phyloP scores from a whole-genome alignment of 331 rosid species.

The Pyracantha coccinea region DNA sequence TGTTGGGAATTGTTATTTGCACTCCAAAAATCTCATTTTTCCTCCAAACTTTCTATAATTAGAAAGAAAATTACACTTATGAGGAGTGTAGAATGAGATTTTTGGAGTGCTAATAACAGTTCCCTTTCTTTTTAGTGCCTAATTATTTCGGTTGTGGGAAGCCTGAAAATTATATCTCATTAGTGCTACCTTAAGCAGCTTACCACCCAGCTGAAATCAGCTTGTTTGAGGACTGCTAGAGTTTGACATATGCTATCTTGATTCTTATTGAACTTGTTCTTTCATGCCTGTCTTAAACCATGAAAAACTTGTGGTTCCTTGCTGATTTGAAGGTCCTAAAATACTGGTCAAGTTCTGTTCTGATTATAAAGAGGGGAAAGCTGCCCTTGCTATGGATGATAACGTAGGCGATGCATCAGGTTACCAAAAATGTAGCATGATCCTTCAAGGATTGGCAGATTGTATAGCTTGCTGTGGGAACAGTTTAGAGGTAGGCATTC shows the following conservation, averaged over 20 bases:
- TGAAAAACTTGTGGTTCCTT: constrained; percentile 16
- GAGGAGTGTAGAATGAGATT: no score
- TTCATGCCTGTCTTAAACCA: background rate
- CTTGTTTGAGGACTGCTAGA: background rate
- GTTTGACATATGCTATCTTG: background rate
- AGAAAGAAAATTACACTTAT: no score
- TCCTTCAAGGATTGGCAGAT: constrained; percentile 68
- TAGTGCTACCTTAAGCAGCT: background rate
- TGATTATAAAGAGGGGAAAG: constrained; percentile 44
- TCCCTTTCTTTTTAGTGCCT: no score
- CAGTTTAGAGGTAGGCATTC: constrained; percentile 41
- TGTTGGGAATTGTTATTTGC: no score
- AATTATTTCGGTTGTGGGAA: background rate
- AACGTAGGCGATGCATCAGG: constrained; percentile 25
- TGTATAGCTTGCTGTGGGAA: constrained; percentile 48
- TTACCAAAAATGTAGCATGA: constrained; percentile 27
- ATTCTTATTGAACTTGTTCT: background rate
- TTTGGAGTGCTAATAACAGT: no score
- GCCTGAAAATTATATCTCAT: background rate
- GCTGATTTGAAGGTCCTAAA: constrained; percentile 62
- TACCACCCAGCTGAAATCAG: no score
- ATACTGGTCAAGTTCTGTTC: constrained; percentile 55
- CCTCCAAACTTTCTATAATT: no score
- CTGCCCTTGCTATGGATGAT: constrained; percentile 23
- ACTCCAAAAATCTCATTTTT: no score